phyloP scores from a whole-genome alignment of 176 grass and related monocot species.

The Lolium perenne region DNA sequence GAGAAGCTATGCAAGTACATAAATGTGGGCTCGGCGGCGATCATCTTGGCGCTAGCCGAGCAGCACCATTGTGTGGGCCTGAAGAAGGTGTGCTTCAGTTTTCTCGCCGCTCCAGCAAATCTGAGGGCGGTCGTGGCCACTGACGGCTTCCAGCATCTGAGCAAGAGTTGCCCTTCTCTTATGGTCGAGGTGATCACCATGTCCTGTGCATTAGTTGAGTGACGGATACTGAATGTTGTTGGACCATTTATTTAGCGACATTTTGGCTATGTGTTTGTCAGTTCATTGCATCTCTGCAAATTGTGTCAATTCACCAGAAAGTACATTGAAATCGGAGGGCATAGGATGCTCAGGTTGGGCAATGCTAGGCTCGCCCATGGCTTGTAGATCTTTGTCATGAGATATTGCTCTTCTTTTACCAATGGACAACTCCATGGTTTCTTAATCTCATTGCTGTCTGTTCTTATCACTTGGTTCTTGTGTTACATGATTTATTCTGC shows the following conservation, averaged over 20 bases:
- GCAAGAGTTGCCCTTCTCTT: not conserved
- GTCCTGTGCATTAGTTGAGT: not conserved
- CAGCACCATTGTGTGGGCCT: not conserved
- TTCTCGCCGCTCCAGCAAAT: not conserved
- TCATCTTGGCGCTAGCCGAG: conserved; percentile 1
- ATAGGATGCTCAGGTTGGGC: not conserved
- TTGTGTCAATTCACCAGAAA: not conserved
- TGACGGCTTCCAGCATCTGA: conserved; percentile 12
- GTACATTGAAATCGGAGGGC: not conserved
- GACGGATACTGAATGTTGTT: not conserved
- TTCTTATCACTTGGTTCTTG: not conserved
- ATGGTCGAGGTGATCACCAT: conserved; percentile 4
- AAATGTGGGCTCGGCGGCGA: not conserved
- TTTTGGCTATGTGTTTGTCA: not conserved
- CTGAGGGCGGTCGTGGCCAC: not conserved
- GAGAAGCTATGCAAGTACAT: not conserved
- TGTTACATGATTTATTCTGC: not conserved
- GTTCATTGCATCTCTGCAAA: not conserved
- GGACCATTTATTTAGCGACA: not conserved
- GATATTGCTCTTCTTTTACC: not conserved
- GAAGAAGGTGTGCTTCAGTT: not conserved
- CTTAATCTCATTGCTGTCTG: not conserved
- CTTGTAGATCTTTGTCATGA: not conserved
- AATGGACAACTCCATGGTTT: not conserved
- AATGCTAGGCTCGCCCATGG: not conserved